A percentile compares a stretch with the other conserved stretches of the same genome.
phyloP scores from a whole-genome alignment of 805 yeast genomes.

The Starmerella bombicola region DNA sequence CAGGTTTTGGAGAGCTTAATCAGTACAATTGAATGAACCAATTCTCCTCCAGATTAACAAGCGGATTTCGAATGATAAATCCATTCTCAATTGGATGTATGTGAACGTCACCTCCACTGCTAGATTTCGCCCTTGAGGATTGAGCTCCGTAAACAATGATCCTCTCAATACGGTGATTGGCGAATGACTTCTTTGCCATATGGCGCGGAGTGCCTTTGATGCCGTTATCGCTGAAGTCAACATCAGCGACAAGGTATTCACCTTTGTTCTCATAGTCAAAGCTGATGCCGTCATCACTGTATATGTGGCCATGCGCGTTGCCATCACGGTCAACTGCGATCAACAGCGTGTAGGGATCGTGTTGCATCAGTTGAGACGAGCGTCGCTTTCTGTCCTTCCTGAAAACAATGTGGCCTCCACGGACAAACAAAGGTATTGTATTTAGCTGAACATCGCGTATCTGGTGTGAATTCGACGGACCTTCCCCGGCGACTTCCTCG shows the following conservation, averaged over 20 bases:
- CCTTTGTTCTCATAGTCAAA: conserved; percentile 40
- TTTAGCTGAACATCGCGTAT: conserved; percentile 37
- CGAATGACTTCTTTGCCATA: conserved; percentile 7
- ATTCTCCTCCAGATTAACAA: conserved; percentile 33
- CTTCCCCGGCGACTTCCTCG: conserved; percentile 6
- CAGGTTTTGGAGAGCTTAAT: too few species aligned
- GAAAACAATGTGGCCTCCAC: conserved; percentile 67
- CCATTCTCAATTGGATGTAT: conserved; percentile 17
- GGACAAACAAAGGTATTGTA: conserved; percentile 56
- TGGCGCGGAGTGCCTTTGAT: conserved; percentile 14
- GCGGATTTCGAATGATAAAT: conserved; percentile 39
- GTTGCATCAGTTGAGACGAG: conserved; percentile 57
- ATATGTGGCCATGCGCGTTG: conserved; percentile 46
- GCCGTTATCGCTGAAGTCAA: conserved; percentile 28
- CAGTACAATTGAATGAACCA: conserved; percentile 34
- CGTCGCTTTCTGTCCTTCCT: conserved; percentile 67
- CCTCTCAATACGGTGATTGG: conserved; percentile 20
- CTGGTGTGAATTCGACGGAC: not conserved
- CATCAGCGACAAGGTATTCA: conserved; percentile 36
- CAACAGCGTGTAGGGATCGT: conserved; percentile 70
- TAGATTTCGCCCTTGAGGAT: conserved; percentile 24
- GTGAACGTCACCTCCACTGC: conserved; percentile 1
- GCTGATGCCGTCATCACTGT: conserved; percentile 77
- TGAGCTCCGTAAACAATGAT: conserved; percentile 26
- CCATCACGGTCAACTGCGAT: conserved; percentile 42